Conservation (phyloP, 2,329 filamentous ascomycete species). For the Monilinia polystroma region DNA sequence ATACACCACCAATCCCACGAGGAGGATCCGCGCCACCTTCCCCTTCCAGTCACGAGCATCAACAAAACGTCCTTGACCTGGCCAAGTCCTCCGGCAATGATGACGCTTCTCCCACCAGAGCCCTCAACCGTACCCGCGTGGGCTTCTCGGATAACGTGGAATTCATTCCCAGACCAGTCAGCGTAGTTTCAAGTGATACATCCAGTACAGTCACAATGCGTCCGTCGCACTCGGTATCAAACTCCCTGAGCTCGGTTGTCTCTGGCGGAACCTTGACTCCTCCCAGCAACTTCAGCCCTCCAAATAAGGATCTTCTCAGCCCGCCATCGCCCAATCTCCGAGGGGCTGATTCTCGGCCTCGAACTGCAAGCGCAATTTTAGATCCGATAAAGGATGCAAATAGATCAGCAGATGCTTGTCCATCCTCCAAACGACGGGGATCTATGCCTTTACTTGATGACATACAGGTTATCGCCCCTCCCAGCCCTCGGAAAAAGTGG, state of each 20-base stretch:
- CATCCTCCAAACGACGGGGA: conserved; percentile 48
- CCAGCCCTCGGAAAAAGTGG: conserved; percentile 40
- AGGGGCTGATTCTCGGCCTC: conserved; percentile 57
- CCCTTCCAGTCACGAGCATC: conserved; percentile 41
- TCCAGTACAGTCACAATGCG: conserved; percentile 69
- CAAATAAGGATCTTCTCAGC: conserved; percentile 45
- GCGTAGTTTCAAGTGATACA: conserved; percentile 80
- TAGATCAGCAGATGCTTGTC: conserved; percentile 42
- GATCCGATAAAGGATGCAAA: conserved; percentile 41
- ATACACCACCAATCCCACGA: conserved; percentile 23
- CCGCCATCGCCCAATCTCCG: conserved; percentile 43
- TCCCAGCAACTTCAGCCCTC: conserved; percentile 30
- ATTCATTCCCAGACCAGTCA: conserved; percentile 79
- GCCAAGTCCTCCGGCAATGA: conserved; percentile 8
- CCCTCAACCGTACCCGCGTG: conserved; percentile 60
- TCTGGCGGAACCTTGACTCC: conserved; percentile 54
- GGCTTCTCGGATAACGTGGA: conserved; percentile 83
- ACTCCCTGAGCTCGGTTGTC: conserved; percentile 73
- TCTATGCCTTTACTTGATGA: conserved; percentile 57
- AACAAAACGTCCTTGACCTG: conserved; percentile 9
- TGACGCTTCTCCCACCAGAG: conserved; percentile 26
- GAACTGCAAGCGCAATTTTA: conserved; percentile 69
- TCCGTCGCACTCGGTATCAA: conserved; percentile 67
- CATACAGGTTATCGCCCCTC: conserved; percentile 35
- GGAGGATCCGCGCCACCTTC: conserved; percentile 44